phyloP scores from a whole-genome alignment of 2,329 filamentous ascomycete genomes.

The Sporothrix mexicana region DNA sequence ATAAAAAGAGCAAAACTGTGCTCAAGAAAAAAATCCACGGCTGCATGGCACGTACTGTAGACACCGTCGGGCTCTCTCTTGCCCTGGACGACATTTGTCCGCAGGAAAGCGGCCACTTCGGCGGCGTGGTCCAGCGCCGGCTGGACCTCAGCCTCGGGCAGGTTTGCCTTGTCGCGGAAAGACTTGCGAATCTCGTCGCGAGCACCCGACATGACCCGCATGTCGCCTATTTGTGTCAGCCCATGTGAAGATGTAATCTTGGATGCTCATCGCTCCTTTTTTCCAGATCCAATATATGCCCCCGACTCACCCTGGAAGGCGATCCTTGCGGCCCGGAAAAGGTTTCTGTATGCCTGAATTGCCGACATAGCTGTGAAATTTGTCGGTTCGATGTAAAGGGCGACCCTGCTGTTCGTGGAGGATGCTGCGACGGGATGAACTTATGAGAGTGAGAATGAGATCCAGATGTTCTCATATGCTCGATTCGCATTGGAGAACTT shows the following conservation, averaged over 20 bases:
- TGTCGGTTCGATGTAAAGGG: background rate
- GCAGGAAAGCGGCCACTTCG: slow-evolving; percentile 79
- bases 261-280: background rate
- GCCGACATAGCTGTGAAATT: slow-evolving; percentile 50
- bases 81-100: slow-evolving; percentile 89
- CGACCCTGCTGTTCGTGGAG: background rate
- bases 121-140: slow-evolving; percentile 78
- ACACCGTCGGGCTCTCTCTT: slow-evolving; percentile 54
- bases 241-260: background rate
- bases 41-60: slow-evolving; percentile 73
- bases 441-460: background rate
- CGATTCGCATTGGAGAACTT: slow-evolving; percentile 7
- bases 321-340: slow-evolving; percentile 79
- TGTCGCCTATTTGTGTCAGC: slow-evolving; percentile 34
- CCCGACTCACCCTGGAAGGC: slow-evolving; percentile 75
- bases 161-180: slow-evolving; percentile 71
- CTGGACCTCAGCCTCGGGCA: slow-evolving; percentile 64
- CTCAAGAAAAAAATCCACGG: too few species aligned
- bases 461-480: background rate
- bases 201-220: slow-evolving; percentile 70
- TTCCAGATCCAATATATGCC: background rate
- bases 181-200: slow-evolving; percentile 71
- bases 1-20: too few species aligned
- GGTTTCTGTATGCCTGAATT: slow-evolving; percentile 76
- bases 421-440: background rate